Evolutionary conservation across 352 stramenopile genomes (phyloP).

Genomic region (Globisporangium nunn): DNA sequence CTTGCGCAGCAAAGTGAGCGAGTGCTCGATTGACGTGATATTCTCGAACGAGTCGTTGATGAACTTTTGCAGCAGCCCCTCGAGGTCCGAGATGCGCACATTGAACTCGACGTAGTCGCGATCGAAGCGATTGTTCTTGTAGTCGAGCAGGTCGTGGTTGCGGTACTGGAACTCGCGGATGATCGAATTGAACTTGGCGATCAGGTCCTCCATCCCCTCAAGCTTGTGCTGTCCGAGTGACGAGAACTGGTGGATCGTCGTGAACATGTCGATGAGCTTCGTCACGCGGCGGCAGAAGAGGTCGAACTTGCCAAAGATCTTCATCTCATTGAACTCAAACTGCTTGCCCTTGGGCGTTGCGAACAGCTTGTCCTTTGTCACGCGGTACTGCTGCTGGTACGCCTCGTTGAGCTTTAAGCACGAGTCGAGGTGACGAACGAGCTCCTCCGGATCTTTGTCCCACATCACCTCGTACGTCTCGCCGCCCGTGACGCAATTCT

Average conservation of each 20-base stretch:
- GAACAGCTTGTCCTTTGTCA: conserved; percentile 96
- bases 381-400: conserved; percentile 97
- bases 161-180: conserved; percentile 96
- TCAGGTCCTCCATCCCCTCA: conserved; percentile 89
- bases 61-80: conserved; percentile 96
- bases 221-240: conserved; percentile 90
- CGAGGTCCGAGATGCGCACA: conserved; percentile 94
- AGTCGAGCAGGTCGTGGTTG: conserved; percentile 96
- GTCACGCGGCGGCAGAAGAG: conserved; percentile 96
- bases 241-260: conserved; percentile 96
- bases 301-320: conserved; percentile 99
- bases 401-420: conserved; percentile 98
- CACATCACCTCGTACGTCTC: conserved; percentile 90
- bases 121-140: conserved; percentile 98
- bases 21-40: conserved; percentile 97
- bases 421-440: conserved; percentile 92
- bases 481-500: conserved; percentile 88
- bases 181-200: conserved; percentile 93
- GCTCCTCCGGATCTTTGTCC: conserved; percentile 92
- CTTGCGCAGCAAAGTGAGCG: conserved; percentile 93
- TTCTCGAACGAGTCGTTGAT: conserved; percentile 99
- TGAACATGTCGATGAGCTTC: conserved; percentile 99
- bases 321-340: conserved; percentile 98
- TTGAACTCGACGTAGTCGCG: conserved; percentile 96
- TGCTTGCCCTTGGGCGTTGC: conserved; percentile 95